A percentile compares a stretch with the other conserved stretches of the same genome.
Conservation (phyloP, 192 early-diverging fungal species). For the Coemansia sp. region DNA sequence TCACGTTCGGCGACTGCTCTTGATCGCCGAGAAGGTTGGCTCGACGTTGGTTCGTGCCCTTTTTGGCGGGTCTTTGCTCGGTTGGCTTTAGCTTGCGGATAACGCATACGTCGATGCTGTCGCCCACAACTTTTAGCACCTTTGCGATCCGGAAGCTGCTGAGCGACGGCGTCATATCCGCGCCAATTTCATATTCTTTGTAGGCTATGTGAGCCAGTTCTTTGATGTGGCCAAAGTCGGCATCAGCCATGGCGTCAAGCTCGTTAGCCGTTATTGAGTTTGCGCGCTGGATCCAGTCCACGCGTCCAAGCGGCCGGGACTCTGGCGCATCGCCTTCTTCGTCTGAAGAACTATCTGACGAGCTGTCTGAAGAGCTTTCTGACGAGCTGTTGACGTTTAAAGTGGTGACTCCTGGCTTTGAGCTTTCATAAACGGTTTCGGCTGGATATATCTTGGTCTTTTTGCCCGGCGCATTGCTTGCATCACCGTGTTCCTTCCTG, state of each 20-base stretch:
- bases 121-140: neutral
- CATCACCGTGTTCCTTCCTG: slow-evolving; percentile 5
- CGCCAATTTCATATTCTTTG: slow-evolving; percentile 8
- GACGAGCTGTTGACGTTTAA: too few relatives aligned
- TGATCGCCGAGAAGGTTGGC: neutral
- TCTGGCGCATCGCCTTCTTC: neutral
- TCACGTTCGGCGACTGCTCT: neutral
- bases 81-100: neutral
- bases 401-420: too few relatives aligned
- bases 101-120: neutral
- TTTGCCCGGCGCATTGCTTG: neutral
- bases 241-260: neutral
- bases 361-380: too few relatives aligned
- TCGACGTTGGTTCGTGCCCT: neutral
- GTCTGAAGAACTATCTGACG: too few relatives aligned
- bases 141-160: slow-evolving; percentile 10
- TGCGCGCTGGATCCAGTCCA: neutral
- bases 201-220: slow-evolving; percentile 4
- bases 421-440: neutral
- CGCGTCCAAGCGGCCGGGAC: neutral
- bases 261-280: neutral
- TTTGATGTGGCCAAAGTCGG: neutral
- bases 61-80: neutral
- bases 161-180: neutral
- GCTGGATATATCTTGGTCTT: neutral